These are phyloP conservation scores for Eucalyptus regnans DNA, from an alignment of 345 rosid genomes.

Conservation along the genomic window DNA sequence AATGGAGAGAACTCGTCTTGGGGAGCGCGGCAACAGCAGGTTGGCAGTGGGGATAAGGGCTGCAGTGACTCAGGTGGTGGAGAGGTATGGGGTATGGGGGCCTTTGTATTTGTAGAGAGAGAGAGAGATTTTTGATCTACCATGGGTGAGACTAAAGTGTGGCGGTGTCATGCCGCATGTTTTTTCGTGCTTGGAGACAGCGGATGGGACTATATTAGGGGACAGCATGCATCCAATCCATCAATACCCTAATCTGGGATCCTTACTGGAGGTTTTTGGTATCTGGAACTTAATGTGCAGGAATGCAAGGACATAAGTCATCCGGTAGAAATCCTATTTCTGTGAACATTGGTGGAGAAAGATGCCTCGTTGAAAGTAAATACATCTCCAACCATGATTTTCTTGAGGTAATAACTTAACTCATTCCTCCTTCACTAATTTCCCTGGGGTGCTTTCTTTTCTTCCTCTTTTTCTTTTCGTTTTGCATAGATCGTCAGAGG, in stretches of 20 bases:
- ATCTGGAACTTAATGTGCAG: constrained; percentile 3
- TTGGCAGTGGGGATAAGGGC: not conserved
- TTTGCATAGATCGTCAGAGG: not conserved
- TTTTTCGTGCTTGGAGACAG: not conserved
- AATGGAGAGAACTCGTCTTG: not conserved
- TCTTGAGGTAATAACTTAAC: constrained; percentile 36
- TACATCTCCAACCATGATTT: constrained; percentile 84
- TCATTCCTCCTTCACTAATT: not conserved
- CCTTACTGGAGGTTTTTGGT: not conserved
- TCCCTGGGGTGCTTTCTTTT: not conserved
- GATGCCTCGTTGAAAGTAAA: constrained; percentile 52
- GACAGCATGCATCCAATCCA: not conserved
- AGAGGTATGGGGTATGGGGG: not conserved
- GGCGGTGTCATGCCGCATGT: not conserved
- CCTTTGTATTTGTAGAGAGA: not conserved
- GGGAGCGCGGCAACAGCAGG: not conserved
- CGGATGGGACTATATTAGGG: not conserved
- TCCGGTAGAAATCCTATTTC: constrained; percentile 14
- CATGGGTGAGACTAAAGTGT: not conserved
- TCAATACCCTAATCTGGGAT: not conserved
- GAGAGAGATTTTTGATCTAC: not conserved
- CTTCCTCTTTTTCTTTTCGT: not conserved
- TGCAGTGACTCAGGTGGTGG: not conserved
- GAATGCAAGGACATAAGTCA: constrained; percentile 13
- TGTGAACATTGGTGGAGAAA: constrained; percentile 49